Base-by-base conservation (phyloP, 257 asterid species). In the Solanum pinnatisectum region DNA sequence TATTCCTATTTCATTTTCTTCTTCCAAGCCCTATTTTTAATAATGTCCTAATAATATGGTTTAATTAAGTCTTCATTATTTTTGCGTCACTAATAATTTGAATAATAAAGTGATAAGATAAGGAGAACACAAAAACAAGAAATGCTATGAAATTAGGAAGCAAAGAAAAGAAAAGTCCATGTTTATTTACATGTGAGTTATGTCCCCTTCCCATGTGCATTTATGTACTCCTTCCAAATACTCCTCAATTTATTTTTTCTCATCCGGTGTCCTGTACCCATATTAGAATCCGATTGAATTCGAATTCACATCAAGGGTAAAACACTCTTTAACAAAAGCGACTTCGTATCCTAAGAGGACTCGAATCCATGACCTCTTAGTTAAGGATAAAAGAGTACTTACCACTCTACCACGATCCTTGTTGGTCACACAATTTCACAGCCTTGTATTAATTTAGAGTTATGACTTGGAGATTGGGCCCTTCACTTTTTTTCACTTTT, bases 191-290 rank as follows among this genome's bases (percentile, higher is more conserved):
- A 91, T 91, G 91, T 91, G 89, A 87, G 84, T 40, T 70, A 88
- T 88, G 93, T 88, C 91, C 82, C 90, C 84, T 35, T 88, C 68
- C 90, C 93, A 88, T 84, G 91, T 91, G 90, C 90, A 88, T 70
- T 52, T 88, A 78, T 81, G 46, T 84, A 9, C 68, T 27, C 39
- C 40, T 81, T 27, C 67, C 39, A 44, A 46, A 14, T 25, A 9
- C 33, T 33, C 65, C n/a, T 52, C 63, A 52, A 18, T 18, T 56
- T 56, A 8, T 42, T 33, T 33, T 33, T 33, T 33, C 5, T 33
- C 35, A 33, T 33, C 1, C 35, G 35, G 1, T 33, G 35, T 33
- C 35, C 3, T 33, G 1, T 33, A 33, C 35, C 3, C 35, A 33
- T 33, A 33, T 33, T 33, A 33, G 35, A 33, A 33, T 33, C 5